Conservation (phyloP, 495 filamentous ascomycete species). For the Penicillium malachiteum region DNA sequence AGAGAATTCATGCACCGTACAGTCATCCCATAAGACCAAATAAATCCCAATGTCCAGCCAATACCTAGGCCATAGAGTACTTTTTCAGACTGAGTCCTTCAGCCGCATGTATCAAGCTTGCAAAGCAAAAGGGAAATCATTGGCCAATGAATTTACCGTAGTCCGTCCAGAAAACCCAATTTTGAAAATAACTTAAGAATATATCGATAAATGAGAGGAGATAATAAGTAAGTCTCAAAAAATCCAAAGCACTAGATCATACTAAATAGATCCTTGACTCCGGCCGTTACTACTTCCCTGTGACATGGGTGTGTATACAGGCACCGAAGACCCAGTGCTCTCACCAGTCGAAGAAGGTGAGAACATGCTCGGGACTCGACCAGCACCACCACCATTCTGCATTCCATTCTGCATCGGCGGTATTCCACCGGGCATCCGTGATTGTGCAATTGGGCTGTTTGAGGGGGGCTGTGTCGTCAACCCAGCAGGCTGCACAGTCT, state of each 20-base stretch:
- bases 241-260: not conserved
- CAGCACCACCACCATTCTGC: constrained; percentile 1
- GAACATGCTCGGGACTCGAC: constrained; percentile 18
- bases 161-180: not conserved
- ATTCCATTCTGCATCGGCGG: constrained; percentile 12
- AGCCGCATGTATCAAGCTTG: not conserved
- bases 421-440: constrained; percentile 5
- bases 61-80: not conserved
- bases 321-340: constrained; percentile 11
- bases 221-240: no score
- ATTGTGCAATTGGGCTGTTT: constrained; percentile 12
- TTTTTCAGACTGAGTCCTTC: not conserved
- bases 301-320: constrained; percentile 20
- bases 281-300: constrained; percentile 9
- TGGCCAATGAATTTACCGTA: not conserved
- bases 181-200: not conserved
- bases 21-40: not conserved
- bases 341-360: constrained; percentile 20
- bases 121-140: not conserved
- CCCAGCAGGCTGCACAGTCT: constrained; percentile 17
- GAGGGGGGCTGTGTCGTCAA: constrained; percentile 18
- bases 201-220: not conserved
- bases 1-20: not conserved
- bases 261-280: constrained; percentile 9
- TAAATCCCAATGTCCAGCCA: not conserved